These are phyloP conservation scores for Prunus campanulata DNA, from an alignment of 306 rosid genomes.

Conservation along the genomic window DNA sequence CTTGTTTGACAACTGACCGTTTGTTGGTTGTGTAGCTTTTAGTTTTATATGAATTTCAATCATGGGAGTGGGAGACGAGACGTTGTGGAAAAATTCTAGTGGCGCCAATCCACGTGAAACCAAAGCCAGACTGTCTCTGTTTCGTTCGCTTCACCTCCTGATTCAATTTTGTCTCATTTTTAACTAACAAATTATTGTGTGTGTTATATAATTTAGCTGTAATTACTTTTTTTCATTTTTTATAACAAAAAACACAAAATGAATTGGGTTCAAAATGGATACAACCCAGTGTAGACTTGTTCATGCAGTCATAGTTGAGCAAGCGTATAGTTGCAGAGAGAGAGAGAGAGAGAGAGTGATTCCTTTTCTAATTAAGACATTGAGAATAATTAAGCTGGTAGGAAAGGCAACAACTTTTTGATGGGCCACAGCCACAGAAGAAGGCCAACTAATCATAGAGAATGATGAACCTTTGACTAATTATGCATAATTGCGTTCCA, in stretches of 20 bases:
- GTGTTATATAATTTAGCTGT: background rate
- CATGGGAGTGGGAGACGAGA: slow-evolving; percentile 15
- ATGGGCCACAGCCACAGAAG: slow-evolving; percentile 1
- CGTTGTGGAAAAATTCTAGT: slow-evolving; percentile 52
- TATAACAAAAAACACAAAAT: too few species aligned
- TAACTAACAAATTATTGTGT: background rate
- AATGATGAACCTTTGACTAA: slow-evolving; percentile 8
- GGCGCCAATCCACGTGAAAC: slow-evolving; percentile 51
- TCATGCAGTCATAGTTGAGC: background rate
- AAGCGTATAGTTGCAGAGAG: background rate
- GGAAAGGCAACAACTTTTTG: slow-evolving; percentile 8
- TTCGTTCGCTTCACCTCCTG: slow-evolving; percentile 36
- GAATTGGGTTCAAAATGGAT: too few species aligned
- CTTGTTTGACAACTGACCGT: background rate
- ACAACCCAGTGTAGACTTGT: background rate
- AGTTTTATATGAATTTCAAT: slow-evolving; percentile 24
- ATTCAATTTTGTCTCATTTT: slow-evolving; percentile 23
- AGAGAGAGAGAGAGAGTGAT: background rate
- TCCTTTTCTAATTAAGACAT: background rate
- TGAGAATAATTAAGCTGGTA: slow-evolving; percentile 3
- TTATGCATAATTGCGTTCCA: too few species aligned
- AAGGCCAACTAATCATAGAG: background rate
- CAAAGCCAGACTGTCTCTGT: slow-evolving; percentile 21
- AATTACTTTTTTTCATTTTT: too few species aligned
- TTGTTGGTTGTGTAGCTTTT: background rate